Evolutionary conservation across 1,284 basidiomycete genomes (phyloP).

Genomic region (Trichosporon asahii): DNA sequence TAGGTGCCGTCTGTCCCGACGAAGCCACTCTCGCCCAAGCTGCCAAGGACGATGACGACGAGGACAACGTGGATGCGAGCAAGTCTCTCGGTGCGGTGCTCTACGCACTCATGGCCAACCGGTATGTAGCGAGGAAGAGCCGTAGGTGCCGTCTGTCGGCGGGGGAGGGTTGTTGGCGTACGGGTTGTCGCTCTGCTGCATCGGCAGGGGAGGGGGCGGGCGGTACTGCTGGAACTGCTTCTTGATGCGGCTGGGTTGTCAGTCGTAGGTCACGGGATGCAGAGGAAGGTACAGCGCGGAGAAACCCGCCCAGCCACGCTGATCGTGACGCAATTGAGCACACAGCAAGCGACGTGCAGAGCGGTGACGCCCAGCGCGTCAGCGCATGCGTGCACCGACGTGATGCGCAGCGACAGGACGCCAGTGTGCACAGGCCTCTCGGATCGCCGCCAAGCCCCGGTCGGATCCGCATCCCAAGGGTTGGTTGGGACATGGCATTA

Average conservation of each 20-base stretch:
- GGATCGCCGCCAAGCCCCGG: neutral
- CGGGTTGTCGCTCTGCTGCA: neutral
- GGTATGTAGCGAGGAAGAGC: conserved; percentile 26
- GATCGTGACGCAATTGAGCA: neutral
- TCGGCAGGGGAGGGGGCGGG: neutral
- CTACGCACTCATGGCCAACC: conserved; percentile 47
- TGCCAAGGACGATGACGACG: neutral
- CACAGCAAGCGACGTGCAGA: neutral
- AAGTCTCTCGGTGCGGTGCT: conserved; percentile 35
- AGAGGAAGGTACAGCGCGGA: neutral
- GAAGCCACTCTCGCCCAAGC: conserved; percentile 41
- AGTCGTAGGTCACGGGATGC: neutral
- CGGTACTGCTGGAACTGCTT: conserved; percentile 3
- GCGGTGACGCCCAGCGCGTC: neutral
- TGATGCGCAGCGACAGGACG: neutral
- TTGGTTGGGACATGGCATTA: too few relatives aligned
- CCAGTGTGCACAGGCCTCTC: neutral
- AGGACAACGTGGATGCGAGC: neutral
- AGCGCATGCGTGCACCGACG: neutral
- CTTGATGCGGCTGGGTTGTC: neutral
- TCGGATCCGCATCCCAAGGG: neutral
- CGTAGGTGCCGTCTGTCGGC: conserved; percentile 7
- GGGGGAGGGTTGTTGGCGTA: conserved; percentile 5
- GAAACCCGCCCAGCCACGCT: neutral
- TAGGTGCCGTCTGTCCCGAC: conserved; percentile 61